phyloP scores from a whole-genome alignment of 371 early-diverging fungal genomes.

The Mucor plumbeus region DNA sequence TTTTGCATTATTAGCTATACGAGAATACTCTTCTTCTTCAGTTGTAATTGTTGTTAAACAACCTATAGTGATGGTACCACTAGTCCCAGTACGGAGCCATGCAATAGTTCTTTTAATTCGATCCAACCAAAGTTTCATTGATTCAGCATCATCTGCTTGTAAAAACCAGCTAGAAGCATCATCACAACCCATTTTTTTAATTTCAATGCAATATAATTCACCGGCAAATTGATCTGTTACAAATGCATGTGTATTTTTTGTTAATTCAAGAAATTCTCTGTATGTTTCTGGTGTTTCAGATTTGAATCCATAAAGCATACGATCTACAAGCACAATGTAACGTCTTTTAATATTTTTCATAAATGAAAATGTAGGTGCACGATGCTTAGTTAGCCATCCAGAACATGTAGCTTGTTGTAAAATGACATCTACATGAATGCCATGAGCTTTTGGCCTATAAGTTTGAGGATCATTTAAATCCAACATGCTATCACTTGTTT shows the following conservation, averaged over 20 bases:
- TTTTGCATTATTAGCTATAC: background rate
- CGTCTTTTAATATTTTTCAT: conserved; percentile 36
- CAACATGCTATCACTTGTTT: background rate
- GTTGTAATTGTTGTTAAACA: conserved; percentile 17
- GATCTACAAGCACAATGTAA: conserved; percentile 40
- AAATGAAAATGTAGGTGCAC: conserved; percentile 42
- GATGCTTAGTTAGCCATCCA: conserved; percentile 44
- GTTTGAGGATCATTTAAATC: conserved; percentile 17
- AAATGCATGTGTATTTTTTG: conserved; percentile 37
- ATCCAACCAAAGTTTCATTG: conserved; percentile 44
- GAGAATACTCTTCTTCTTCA: conserved; percentile 30
- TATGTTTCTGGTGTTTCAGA: conserved; percentile 31
- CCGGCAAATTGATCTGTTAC: conserved; percentile 43
- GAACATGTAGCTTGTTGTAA: conserved; percentile 30
- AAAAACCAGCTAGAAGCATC: conserved; percentile 33
- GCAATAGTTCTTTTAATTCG: conserved; percentile 35
- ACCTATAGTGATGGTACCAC: background rate
- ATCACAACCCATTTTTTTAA: conserved; percentile 29
- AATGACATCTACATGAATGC: conserved; percentile 16
- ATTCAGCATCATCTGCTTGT: conserved; percentile 37
- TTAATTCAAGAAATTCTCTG: conserved; percentile 43
- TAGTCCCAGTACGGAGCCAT: conserved; percentile 19
- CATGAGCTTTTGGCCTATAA: conserved; percentile 15
- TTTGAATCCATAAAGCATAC: conserved; percentile 44
- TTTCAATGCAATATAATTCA: conserved; percentile 40